Conservation (phyloP, 768 basidiomycete genomes). For the Naematelia aurantialba region DNA sequence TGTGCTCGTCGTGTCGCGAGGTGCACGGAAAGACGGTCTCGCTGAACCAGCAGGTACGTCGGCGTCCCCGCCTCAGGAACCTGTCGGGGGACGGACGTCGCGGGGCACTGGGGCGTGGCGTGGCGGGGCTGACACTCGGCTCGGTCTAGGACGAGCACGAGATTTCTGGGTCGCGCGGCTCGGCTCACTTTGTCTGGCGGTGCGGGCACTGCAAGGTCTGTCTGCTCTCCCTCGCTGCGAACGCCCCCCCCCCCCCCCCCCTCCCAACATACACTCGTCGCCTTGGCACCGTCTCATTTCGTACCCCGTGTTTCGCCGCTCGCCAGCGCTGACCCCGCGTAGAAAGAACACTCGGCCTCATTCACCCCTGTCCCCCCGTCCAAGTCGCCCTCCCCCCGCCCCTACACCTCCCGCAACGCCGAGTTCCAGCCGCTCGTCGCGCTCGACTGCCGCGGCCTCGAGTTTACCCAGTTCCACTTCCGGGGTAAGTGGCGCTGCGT, state of each 20-base stretch:
- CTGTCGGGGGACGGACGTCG: no score
- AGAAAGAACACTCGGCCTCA: conserved; percentile 50
- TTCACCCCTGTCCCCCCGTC: conserved; percentile 32
- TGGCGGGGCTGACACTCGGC: no score
- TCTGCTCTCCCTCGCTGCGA: not conserved
- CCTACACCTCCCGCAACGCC: conserved; percentile 22
- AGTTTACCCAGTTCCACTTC: conserved; percentile 43
- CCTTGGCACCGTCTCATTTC: not conserved
- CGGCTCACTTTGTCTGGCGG: conserved; percentile 47
- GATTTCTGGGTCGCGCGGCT: conserved; percentile 47
- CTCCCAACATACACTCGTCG: not conserved
- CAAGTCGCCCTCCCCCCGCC: conserved; percentile 30
- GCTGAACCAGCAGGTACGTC: conserved; percentile 39
- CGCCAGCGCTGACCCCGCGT: conserved; percentile 1
- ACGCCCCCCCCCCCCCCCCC: not conserved
- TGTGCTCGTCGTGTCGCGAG: conserved; percentile 41
- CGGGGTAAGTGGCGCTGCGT: conserved; percentile 29
- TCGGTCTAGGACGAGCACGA: conserved; percentile 46
- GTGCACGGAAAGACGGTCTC: conserved; percentile 45
- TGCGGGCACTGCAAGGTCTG: conserved; percentile 48
- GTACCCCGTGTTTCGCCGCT: not conserved
- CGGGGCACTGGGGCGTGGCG: no score
- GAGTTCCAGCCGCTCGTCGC: conserved; percentile 35
- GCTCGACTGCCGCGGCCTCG: conserved; percentile 48
- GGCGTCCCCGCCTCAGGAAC: no score